phyloP scores from a whole-genome alignment of 2,329 filamentous ascomycete species.

The Apiospora arundinis region DNA sequence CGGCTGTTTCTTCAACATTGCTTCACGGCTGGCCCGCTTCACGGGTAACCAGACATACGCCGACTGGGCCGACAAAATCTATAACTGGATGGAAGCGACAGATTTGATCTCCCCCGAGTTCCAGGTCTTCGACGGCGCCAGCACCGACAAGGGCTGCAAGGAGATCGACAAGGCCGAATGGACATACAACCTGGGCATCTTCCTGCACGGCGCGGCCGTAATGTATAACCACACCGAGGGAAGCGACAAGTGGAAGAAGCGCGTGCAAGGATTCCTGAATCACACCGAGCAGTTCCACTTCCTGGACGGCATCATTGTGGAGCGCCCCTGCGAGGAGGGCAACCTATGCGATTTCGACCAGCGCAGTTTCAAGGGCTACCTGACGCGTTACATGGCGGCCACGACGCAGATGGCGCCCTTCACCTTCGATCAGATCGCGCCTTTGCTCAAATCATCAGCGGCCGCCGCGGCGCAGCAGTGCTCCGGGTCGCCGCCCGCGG shows the following conservation, averaged over 20 bases:
- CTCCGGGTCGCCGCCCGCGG: constrained; percentile 48
- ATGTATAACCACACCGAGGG: constrained; percentile 67
- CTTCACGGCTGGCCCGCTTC: constrained; percentile 66
- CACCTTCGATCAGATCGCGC: constrained; percentile 55
- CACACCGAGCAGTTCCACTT: constrained; percentile 61
- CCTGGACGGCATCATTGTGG: constrained; percentile 62
- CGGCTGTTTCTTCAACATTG: constrained; percentile 55
- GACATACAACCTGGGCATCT: constrained; percentile 74
- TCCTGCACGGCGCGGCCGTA: constrained; percentile 65
- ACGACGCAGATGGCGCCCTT: constrained; percentile 62
- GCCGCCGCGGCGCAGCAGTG: constrained; percentile 59
- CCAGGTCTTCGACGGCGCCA: constrained; percentile 44
- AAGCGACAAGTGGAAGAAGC: constrained; percentile 58
- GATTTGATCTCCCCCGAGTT: constrained; percentile 25
- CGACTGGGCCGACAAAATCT: constrained; percentile 64
- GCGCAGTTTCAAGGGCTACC: constrained; percentile 77
- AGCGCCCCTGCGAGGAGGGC: constrained; percentile 69
- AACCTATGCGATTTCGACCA: constrained; percentile 73
- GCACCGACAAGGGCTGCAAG: constrained; percentile 51
- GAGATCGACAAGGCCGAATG: constrained; percentile 66
- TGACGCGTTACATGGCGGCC: constrained; percentile 69
- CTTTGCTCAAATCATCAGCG: constrained; percentile 58
- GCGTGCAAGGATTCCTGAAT: constrained; percentile 64
- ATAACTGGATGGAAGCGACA: constrained; percentile 53
- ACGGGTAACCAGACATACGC: constrained; percentile 69